Base-by-base conservation (phyloP, 2,329 filamentous ascomycete species). In the Hypomyces perniciosus region DNA sequence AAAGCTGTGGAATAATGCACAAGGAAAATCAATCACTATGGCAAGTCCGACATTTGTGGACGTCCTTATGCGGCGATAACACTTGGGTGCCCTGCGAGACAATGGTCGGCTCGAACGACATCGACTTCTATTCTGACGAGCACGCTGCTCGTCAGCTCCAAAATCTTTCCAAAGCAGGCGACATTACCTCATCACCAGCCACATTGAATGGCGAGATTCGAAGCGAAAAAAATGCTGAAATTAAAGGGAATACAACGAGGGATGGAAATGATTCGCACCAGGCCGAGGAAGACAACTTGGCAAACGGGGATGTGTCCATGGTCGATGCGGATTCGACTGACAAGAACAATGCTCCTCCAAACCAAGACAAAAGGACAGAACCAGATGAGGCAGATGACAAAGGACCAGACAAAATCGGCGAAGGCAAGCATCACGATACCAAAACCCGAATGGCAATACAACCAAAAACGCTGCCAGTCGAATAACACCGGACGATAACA, bases 21-120 rank as follows among this genome's bases (percentile, higher is more conserved):
- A 85, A 86, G 62, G 89, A 93, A 64, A 86, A 86, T 55, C 73
- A 75, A 28, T 83, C 84, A 5, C 71, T 92, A 8, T 88, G 85
- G 80, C 83, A 81, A 59, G 83, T 89, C 43, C 89, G 89, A 63
- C 81, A 85, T 57, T 70, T 93, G 46, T 76, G 89, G 57, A 86
- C 85, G 31, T 80, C 81, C 56, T 75, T 93, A 7, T 82, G 86
- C 44, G 89, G 89, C 31, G 89, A 95, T 64, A 80, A 84, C 55
- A 82, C 80, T 10, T 85, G 83, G 82, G 76, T 78, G 41, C 81
- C 81, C 6, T 84, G 81, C 61, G 75, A 76, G 43, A 70, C 74
- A 56, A 78, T 85, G 68, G 68, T 83, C 35, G 76, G 76, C 1
- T 70, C 76, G 5, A 72, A 79, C 57, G 81, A 85, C 58, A 67